Evolutionary conservation across 2,329 filamentous ascomycete species (phyloP).

Genomic region (Leptosphaerulina australis): DNA sequence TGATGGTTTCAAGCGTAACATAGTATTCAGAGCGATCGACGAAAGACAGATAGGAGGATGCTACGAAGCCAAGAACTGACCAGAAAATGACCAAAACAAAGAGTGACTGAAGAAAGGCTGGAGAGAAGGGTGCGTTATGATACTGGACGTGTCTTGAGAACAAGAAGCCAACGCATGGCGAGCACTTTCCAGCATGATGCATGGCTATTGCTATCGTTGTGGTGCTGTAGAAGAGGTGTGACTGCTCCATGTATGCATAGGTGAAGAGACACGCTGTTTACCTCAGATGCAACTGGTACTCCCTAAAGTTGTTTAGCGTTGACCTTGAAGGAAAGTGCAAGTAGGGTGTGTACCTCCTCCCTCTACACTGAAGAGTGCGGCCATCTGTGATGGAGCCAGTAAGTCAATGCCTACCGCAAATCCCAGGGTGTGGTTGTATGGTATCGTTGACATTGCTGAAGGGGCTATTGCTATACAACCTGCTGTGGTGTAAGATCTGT

Average conservation of each 20-base stretch:
- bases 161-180: background rate
- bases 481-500: background rate
- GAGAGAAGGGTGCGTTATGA: background rate
- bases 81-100: slow-evolving; percentile 3
- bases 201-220: background rate
- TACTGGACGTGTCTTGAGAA: background rate
- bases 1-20: slow-evolving; percentile 46
- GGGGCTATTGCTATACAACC: background rate
- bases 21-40: slow-evolving; percentile 22
- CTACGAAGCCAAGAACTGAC: slow-evolving; percentile 22
- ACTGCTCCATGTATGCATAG: background rate
- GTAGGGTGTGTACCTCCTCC: background rate
- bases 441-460: no score
- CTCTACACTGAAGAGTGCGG: background rate
- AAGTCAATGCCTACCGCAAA: background rate
- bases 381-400: background rate
- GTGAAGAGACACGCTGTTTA: background rate
- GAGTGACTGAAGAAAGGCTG: background rate
- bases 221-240: background rate
- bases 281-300: background rate
- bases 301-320: background rate
- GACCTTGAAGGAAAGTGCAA: background rate
- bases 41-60: slow-evolving; percentile 18
- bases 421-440: background rate
- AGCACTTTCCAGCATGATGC: slow-evolving; percentile 3